Evolutionary conservation across 2,329 filamentous ascomycete species (phyloP).

Genomic region (Colletotrichum lini): DNA sequence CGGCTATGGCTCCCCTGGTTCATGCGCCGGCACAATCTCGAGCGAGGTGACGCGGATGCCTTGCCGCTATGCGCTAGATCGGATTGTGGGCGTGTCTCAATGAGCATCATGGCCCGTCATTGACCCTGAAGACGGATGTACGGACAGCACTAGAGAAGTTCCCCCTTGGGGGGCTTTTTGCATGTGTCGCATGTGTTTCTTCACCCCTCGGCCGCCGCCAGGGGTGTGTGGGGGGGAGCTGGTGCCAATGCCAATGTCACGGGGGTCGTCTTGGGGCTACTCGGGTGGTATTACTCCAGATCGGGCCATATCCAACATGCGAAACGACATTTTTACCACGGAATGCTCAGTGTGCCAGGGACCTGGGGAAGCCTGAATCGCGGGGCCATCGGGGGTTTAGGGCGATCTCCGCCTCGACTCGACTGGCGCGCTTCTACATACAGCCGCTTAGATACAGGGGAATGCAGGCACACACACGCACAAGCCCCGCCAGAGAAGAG

Average conservation of each 20-base stretch:
- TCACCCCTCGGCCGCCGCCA: conserved; percentile 31
- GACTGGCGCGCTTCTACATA: conserved; percentile 39
- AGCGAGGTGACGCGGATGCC: conserved; percentile 32
- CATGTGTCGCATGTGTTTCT: conserved; percentile 36
- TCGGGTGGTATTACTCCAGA: conserved; percentile 38
- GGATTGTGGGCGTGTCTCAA: conserved; percentile 26
- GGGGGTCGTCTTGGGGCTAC: conserved; percentile 28
- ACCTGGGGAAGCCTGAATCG: conserved; percentile 34
- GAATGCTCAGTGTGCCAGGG: background rate
- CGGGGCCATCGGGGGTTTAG: conserved; percentile 31
- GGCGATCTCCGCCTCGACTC: conserved; percentile 37
- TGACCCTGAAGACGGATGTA: conserved; percentile 27
- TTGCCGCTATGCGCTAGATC: conserved; percentile 21
- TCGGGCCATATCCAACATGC: conserved; percentile 21
- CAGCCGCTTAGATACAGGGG: conserved; percentile 17
- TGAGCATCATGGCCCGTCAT: conserved; percentile 30
- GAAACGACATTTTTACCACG: conserved; percentile 27
- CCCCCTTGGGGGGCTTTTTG: background rate
- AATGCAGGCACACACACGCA: background rate
- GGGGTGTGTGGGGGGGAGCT: conserved; percentile 15
- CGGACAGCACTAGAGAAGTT: conserved; percentile 18
- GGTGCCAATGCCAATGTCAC: conserved; percentile 3
- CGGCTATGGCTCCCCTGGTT: conserved; percentile 37
- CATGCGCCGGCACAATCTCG: conserved; percentile 37
- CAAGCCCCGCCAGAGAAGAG: conserved; percentile 9